A percentile compares a stretch with the other conserved stretches of the same genome.
phyloP scores from a whole-genome alignment of 2,329 filamentous ascomycete genomes.

The Talaromyces sp. region DNA sequence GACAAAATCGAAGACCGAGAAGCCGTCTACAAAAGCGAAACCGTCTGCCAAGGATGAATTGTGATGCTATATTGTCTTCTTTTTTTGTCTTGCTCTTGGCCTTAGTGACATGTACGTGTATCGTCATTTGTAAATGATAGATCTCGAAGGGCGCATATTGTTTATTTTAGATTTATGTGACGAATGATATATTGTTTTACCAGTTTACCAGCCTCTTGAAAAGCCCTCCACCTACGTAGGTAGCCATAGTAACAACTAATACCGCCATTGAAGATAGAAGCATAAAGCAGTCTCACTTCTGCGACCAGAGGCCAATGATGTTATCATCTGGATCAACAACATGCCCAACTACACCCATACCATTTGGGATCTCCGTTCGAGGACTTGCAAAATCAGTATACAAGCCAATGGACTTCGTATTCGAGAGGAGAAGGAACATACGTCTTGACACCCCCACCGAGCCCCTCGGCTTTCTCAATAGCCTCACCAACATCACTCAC shows the following conservation, averaged over 20 bases:
- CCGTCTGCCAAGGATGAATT: constrained; percentile 17
- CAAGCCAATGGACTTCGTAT: not conserved
- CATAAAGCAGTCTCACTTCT: constrained; percentile 2
- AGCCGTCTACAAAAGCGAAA: constrained; percentile 16
- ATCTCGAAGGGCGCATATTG: constrained; percentile 12
- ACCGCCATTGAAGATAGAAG: not conserved
- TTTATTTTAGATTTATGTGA: constrained; percentile 12
- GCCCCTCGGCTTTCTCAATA: constrained; percentile 2
- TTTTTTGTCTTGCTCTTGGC: not conserved
- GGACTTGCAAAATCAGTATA: constrained; percentile 7
- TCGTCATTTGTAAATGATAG: constrained; percentile 17
- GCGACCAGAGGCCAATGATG: constrained; percentile 10
- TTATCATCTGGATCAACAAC: constrained; percentile 12
- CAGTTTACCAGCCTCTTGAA: not conserved
- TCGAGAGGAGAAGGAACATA: not conserved
- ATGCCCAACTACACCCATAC: constrained; percentile 13
- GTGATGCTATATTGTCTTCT: not conserved
- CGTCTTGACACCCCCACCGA: constrained; percentile 11
- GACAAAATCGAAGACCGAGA: constrained; percentile 15
- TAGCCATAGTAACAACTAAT: not conserved
- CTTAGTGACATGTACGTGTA: constrained; percentile 4
- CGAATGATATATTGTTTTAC: not conserved
- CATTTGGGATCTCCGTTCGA: constrained; percentile 10
- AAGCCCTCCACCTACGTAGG: not conserved
- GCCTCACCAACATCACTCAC: constrained; percentile 12